Base-by-base conservation (phyloP, 352 stramenopile genomes). In the Phytophthora pinifolia region DNA sequence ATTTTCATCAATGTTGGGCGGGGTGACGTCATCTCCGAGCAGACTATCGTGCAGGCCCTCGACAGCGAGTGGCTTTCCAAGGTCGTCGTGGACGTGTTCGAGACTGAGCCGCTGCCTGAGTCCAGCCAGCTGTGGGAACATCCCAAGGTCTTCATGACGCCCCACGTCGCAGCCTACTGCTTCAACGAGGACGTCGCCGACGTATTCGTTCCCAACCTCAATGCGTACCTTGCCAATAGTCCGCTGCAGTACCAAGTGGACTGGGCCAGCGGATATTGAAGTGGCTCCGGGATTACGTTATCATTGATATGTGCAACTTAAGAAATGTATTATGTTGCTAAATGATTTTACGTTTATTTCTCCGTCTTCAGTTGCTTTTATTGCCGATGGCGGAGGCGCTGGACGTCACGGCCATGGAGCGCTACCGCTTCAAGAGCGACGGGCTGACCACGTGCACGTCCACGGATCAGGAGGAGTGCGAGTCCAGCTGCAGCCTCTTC, bases 401-500 rank as follows among this genome's bases (percentile, higher is more conserved):
- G 10, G 48, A 67, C 29, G 62, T 72, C 17, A 27, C 35, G 17
- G 48, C 35, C 22, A 70, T 79, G 58, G 66, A 86, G 62, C 54
- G 45, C 42, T 86, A 76, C 46, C 76, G 73, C 60, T 67, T 62
- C 52, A 81, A 82, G 44, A 76, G 58, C 65, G 76, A 90, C 46
- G 65, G 65, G 17, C 46, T 88, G 13, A 31, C 47, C 9, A 89
- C 82, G 14, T 67, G 68, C 39, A 89, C 82, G 50, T 77, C 80
- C 39, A 50, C 32, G 36, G 78, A 90, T 44, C 92, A 98, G 71
- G 56, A 89, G 32, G 79, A 93, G 33, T 96, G 89, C 36, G 94
- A 98, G 74, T 29, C 74, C 37, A 96, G 94, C 75, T 96, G 88
- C 59, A 46, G 65, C 33, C 90, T 96, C 42, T 98, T 97, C 65